Evolutionary conservation across 176 grass and related monocot genomes (phyloP).

Genomic region (Olyra latifolia): DNA sequence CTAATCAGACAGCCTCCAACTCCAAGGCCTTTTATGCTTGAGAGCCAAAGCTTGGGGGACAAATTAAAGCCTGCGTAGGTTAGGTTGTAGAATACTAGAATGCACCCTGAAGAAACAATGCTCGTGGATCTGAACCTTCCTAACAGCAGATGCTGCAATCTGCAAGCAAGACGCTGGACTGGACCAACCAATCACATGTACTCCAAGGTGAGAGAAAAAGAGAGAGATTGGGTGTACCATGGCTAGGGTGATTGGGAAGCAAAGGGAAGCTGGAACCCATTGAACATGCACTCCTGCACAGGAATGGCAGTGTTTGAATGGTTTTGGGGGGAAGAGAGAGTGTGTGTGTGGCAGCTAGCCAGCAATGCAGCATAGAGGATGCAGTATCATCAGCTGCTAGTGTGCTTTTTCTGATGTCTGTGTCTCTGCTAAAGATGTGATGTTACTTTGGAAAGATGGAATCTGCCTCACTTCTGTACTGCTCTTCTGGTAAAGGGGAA

Average conservation of each 20-base stretch:
- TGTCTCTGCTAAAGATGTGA: constrained; percentile 34
- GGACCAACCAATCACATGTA: constrained; percentile 45
- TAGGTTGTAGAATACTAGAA: neutral
- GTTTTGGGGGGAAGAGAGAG: neutral
- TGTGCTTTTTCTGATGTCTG: constrained; percentile 38
- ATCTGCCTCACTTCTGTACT: constrained; percentile 4
- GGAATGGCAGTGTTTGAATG: constrained; percentile 11
- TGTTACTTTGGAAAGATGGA: constrained; percentile 54
- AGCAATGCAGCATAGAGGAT: neutral
- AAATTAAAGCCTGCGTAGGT: neutral
- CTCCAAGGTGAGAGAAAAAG: constrained; percentile 5
- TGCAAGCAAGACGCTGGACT: constrained; percentile 1
- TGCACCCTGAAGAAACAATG: constrained; percentile 17
- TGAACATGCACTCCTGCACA: constrained; percentile 20
- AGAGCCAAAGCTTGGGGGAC: neutral
- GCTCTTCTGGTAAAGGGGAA: constrained; percentile 37
- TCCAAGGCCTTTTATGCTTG: neutral
- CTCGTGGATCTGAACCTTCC: constrained; percentile 11
- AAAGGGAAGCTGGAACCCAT: constrained; percentile 43
- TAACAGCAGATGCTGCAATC: constrained; percentile 27
- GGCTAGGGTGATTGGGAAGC: constrained; percentile 52
- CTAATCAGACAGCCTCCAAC: neutral
- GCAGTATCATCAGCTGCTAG: neutral
- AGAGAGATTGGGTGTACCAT: constrained; percentile 1
- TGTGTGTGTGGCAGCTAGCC: neutral